These are phyloP conservation scores for Penicillium occitanis DNA, from an alignment of 2,329 filamentous ascomycete genomes.

Conservation along the genomic window DNA sequence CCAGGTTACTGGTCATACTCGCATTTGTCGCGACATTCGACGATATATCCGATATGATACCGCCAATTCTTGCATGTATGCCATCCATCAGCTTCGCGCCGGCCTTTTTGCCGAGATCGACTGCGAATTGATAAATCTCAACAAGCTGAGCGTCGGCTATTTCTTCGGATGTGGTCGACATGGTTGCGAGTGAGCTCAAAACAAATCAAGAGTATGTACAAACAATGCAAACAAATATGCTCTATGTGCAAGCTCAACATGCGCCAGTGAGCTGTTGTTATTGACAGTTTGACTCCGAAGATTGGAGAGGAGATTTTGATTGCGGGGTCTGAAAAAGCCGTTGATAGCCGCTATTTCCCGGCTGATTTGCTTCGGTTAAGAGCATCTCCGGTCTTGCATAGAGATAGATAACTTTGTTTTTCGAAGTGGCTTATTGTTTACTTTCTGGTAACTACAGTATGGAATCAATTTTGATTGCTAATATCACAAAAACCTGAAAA, in stretches of 20 bases:
- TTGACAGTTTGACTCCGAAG: neutral
- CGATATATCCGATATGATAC: constrained; percentile 20
- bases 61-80: constrained; percentile 57
- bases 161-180: constrained; percentile 4
- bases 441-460: neutral
- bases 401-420: no score
- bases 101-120: constrained; percentile 68
- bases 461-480: neutral
- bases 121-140: constrained; percentile 68
- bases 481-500: no score
- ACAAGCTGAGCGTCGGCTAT: constrained; percentile 43
- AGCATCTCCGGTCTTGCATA: neutral
- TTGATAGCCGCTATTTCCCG: neutral
- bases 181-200: neutral
- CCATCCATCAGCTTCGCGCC: constrained; percentile 66
- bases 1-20: constrained; percentile 33
- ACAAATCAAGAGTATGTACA: neutral
- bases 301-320: neutral
- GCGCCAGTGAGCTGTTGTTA: no score
- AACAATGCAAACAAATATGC: neutral
- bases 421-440: neutral
- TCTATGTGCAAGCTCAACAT: neutral
- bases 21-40: neutral
- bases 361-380: neutral
- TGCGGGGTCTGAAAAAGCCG: constrained; percentile 7